These are phyloP conservation scores for Septoria linicola DNA, from an alignment of 2,329 filamentous ascomycete genomes.

Conservation along the genomic window DNA sequence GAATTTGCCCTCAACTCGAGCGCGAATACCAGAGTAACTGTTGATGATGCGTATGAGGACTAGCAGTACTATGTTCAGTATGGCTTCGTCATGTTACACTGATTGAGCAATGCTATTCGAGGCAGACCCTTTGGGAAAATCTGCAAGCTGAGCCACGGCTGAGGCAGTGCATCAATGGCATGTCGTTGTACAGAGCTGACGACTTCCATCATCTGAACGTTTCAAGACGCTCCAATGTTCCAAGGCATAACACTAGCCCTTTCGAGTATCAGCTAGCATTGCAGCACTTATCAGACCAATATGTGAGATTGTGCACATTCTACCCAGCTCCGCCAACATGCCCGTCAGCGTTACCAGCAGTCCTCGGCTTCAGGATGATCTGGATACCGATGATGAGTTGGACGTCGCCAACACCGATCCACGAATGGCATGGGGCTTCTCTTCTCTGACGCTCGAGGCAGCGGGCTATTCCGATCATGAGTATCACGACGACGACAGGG, in stretches of 20 bases:
- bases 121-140: not conserved
- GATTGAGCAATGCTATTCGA: too few relatives aligned
- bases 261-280: too few relatives aligned
- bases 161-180: conserved; percentile 16
- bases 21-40: too few relatives aligned
- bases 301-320: not conserved
- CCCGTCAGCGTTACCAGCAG: conserved; percentile 26
- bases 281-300: too few relatives aligned
- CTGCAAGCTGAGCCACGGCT: conserved; percentile 6
- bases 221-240: not conserved
- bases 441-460: conserved; percentile 25
- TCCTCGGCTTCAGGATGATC: conserved; percentile 29
- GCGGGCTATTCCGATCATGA: conserved; percentile 13
- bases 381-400: conserved; percentile 31
- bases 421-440: conserved; percentile 29
- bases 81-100: too few relatives aligned
- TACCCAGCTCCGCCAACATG: not conserved
- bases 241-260: too few relatives aligned
- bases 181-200: not conserved
- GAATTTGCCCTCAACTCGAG: too few relatives aligned
- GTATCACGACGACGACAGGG: conserved; percentile 22
- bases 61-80: too few relatives aligned
- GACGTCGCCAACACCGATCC: conserved; percentile 27
- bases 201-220: not conserved
- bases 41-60: too few relatives aligned